phyloP scores from a whole-genome alignment of 192 early-diverging fungal genomes.

The Coemansia sp. region DNA sequence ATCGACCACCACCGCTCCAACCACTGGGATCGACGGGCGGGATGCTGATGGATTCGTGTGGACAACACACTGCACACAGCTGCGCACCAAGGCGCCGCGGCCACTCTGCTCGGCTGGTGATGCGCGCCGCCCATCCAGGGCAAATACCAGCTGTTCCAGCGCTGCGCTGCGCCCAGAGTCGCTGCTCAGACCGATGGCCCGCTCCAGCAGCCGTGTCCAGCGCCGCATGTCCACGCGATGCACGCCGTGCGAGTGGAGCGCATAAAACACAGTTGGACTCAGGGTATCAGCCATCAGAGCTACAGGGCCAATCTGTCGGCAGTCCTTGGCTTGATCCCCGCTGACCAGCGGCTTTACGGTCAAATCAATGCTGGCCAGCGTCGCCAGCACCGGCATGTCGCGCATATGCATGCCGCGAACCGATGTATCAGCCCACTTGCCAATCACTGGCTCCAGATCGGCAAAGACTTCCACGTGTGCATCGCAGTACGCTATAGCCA shows the following conservation, averaged over 20 bases:
- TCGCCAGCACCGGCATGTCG: constrained; percentile 54
- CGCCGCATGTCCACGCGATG: constrained; percentile 62
- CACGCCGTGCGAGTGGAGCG: constrained; percentile 68
- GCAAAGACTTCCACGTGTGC: constrained; percentile 65
- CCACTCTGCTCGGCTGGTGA: neutral
- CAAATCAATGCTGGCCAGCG: constrained; percentile 60
- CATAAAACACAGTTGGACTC: constrained; percentile 65
- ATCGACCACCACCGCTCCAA: constrained; percentile 62
- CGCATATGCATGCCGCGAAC: constrained; percentile 11
- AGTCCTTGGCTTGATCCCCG: constrained; percentile 1
- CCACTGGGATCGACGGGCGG: constrained; percentile 41
- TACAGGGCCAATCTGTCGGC: constrained; percentile 38
- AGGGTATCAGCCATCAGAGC: constrained; percentile 60
- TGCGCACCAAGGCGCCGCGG: constrained; percentile 17
- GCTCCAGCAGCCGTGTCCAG: constrained; percentile 54
- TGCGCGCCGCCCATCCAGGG: constrained; percentile 23
- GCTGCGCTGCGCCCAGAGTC: constrained; percentile 20
- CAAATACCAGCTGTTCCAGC: constrained; percentile 28
- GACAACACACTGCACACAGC: constrained; percentile 44
- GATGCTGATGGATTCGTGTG: constrained; percentile 33
- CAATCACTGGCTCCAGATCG: constrained; percentile 58
- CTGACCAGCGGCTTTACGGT: constrained; percentile 25
- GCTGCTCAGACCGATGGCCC: constrained; percentile 28
- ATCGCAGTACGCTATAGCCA: constrained; percentile 62
- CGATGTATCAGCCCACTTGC: constrained; percentile 28